Evolutionary conservation across 129 eudicot genomes (phyloP), one percentile per base, ranked within the genome.

Genomic region (Helichrysum umbraculigerum): DNA sequence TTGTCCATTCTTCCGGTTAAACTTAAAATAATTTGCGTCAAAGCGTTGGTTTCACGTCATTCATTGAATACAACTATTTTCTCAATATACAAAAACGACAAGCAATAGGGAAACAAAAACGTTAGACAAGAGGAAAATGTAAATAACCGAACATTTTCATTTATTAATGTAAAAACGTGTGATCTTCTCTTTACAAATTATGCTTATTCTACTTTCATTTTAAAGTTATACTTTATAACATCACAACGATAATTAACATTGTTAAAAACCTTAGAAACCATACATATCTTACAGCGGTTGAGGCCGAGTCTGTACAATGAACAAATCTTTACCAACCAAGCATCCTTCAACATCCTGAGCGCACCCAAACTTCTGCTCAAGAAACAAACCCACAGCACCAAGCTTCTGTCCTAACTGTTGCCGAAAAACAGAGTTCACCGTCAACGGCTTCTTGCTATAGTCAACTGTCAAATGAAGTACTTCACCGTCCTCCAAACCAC

Each of bases 271-370:
- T 63, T 60, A 47, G 3, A 74, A 60, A 60, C 17, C 5, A 20
- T 21, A 62, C 15, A 56, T 47, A 57, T 72, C 71, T 7, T 81
- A 90, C 28, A 71, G 68, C 15, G 98, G 97, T 69, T 93, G 97
- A 22, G 98, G 98, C 21, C 98, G 91, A 29, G 98, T 85, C 81
- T 93, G 98, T 19, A 90, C 98, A 11, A 93, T 86, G 70, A 74
- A 93, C 4, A 90, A 57, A 19, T 88, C 93, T 57, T 88, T 83
- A 63, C 98, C 98, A 30, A 93, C 98, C 67, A 90, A 64, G 74
- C 98, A 93, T 29, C 98, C 98, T 83, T 93, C 98, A 11, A 90
- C 87, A 61, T 93, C 98, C 72, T 93, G 98, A 44, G 98, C 87
- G 16, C 88, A 57, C 30, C 93, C 96, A 39, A 93, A 93, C 81